Evolutionary conservation across 2,329 filamentous ascomycete genomes (phyloP), one percentile per base, ranked within the genome.

Genomic region (Penicillium aurantiogriseum): DNA sequence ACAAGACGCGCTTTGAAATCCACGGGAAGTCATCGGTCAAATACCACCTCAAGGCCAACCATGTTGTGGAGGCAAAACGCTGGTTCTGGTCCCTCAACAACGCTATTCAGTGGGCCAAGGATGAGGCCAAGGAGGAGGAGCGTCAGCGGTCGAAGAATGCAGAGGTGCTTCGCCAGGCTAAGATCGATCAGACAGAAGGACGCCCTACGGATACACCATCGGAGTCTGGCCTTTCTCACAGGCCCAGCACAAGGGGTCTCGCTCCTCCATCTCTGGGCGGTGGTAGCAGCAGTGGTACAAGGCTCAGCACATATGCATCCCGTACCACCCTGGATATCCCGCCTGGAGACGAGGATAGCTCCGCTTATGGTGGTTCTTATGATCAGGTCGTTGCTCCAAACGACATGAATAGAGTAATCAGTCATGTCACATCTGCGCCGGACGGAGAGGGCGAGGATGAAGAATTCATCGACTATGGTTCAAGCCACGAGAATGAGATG

Each of bases 1-100:
- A 99, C 73, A 99, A 97, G 80, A 93, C 92, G 45, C 92, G 93
- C 58, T 97, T 99, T 69, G 94, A 99, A 71, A 97, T 99, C 52
- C 91, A 93, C 61, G 94, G 94, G 51, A 99, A 99, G 76, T 97
- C 93, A 1, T 97, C 93, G 0, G 94, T 99, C 73, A 99, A 97
- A 77, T 99, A 99, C 73, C 93, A 95, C 48, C 82, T 99, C 52
- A 97, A 96, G 75, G 94, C 94, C 0, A 99, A 99, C 69, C 94
- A 99, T 75, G 90, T 97, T 71, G 93, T 97, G 29, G 94, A 99
- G 75, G 93, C 94, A 6, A 99, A 99, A 77, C 86, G 94, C 54
- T 99, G 94, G 94, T 99, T 95, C 76, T 99, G 94, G 94, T 91
- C 94, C 0, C 80, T 99, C 62, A 99, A 99, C 78, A 99, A 99